Evolutionary conservation across 2,329 filamentous ascomycete species (phyloP).

Genomic region (Pseudogymnoascus sp.): DNA sequence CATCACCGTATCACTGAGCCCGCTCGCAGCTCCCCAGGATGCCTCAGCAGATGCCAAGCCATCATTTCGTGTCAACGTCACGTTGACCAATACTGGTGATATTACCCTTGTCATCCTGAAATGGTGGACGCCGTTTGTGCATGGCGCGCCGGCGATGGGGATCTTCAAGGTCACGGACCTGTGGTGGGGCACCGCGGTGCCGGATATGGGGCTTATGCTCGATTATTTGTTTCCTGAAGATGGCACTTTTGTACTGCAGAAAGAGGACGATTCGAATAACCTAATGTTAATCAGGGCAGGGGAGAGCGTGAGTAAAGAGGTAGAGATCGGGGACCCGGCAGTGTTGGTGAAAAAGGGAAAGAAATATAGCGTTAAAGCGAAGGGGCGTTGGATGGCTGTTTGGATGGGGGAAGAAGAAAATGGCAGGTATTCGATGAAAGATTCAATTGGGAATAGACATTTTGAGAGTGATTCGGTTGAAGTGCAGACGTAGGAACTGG

Average conservation of each 20-base stretch:
- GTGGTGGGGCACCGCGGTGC: background rate
- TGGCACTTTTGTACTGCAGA: background rate
- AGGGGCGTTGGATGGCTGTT: slow-evolving; percentile 30
- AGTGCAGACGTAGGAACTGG: background rate
- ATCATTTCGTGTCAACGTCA: slow-evolving; percentile 13
- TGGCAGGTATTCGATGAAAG: slow-evolving; percentile 11
- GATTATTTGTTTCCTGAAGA: background rate
- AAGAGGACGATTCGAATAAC: background rate
- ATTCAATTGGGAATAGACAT: background rate
- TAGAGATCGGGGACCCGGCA: slow-evolving; percentile 23
- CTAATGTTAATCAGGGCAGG: slow-evolving; percentile 13
- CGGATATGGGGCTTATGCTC: background rate
- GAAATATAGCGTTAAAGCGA: slow-evolving; percentile 27
- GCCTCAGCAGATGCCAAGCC: background rate
- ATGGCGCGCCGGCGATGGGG: slow-evolving; percentile 24
- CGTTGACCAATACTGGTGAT: slow-evolving; percentile 23
- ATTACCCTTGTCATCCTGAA: slow-evolving; percentile 27
- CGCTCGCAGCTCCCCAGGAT: background rate
- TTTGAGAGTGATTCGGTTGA: slow-evolving; percentile 14
- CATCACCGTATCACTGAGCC: background rate
- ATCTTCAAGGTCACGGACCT: slow-evolving; percentile 25
- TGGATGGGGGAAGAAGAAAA: slow-evolving; percentile 21
- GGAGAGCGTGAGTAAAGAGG: slow-evolving; percentile 17
- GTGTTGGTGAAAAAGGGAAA: slow-evolving; percentile 24
- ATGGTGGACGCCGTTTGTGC: slow-evolving; percentile 32